Percentiles rank a stretch among this genome's conserved stretches.
phyloP scores from a whole-genome alignment of 371 early-diverging fungal genomes.

The Lichtheimia hyalospora region DNA sequence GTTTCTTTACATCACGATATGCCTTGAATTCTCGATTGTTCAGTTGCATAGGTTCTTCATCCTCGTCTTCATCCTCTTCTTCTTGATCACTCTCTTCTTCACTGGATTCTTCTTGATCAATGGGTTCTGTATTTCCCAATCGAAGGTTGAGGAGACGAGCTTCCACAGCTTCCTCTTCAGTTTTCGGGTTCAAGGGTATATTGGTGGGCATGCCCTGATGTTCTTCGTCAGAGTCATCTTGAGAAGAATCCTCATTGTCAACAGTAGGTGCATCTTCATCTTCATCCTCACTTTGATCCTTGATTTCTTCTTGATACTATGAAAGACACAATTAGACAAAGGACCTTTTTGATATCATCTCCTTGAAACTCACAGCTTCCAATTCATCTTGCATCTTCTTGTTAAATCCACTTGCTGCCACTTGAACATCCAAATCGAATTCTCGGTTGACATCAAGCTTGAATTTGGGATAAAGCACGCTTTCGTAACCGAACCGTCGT shows the following conservation, averaged over 20 bases:
- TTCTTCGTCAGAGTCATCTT: constrained; percentile 33
- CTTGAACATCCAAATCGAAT: constrained; percentile 92
- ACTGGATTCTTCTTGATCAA: constrained; percentile 30
- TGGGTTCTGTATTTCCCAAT: constrained; percentile 41
- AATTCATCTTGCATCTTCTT: constrained; percentile 88
- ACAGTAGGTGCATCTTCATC: constrained; percentile 27
- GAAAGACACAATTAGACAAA: not conserved
- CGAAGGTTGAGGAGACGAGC: constrained; percentile 31
- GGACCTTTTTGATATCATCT: not conserved
- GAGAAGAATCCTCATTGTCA: constrained; percentile 17
- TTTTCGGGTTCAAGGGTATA: constrained; percentile 13
- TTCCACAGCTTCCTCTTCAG: constrained; percentile 12
- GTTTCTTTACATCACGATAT: constrained; percentile 44
- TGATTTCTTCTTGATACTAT: constrained; percentile 52
- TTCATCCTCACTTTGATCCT: constrained; percentile 37
- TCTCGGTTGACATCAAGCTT: constrained; percentile 78
- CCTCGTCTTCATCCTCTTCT: constrained; percentile 23
- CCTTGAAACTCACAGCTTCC: constrained; percentile 57
- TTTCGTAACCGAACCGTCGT: constrained; percentile 88
- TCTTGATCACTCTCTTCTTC: constrained; percentile 26
- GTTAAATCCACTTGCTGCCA: constrained; percentile 94
- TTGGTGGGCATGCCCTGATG: constrained; percentile 19
- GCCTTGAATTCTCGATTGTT: constrained; percentile 64
- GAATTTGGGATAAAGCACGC: constrained; percentile 87
- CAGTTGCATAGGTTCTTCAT: constrained; percentile 31